A percentile compares a stretch with the other conserved stretches of the same genome.
Conservation (phyloP, 73 alveolate genomes). For the Stentor roeselii region DNA sequence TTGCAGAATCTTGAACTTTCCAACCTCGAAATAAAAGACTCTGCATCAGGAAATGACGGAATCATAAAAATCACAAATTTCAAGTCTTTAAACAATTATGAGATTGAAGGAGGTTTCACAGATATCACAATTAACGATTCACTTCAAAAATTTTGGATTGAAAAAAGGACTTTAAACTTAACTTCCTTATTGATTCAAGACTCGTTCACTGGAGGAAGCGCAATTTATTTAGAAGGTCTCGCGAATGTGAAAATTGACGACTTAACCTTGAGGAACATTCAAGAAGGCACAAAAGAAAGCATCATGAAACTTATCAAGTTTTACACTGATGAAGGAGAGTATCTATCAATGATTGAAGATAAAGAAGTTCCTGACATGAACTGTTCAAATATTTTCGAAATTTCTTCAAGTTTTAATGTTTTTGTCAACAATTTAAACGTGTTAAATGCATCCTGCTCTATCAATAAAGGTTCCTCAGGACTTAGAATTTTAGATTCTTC, state of each 20-base stretch:
- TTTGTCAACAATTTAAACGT: too few relatives aligned
- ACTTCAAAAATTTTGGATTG: too few relatives aligned
- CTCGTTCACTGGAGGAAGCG: not conserved
- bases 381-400: too few relatives aligned
- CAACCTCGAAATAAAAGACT: not conserved
- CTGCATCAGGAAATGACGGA: not conserved
- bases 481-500: too few relatives aligned
- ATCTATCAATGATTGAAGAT: too few relatives aligned
- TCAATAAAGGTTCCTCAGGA: not conserved
- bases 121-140: not conserved
- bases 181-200: not conserved
- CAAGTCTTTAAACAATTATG: not conserved
- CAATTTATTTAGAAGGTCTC: not conserved
- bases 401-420: too few relatives aligned
- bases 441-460: not conserved
- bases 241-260: not conserved
- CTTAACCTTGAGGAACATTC: too few relatives aligned
- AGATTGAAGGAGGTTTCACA: not conserved
- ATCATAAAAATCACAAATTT: too few relatives aligned
- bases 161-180: not conserved
- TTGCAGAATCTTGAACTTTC: not conserved
- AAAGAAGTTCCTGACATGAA: too few relatives aligned
- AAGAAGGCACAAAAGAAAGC: not conserved
- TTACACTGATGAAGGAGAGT: too few relatives aligned
- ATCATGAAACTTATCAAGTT: too few relatives aligned